Evolutionary conservation across 768 basidiomycete species (phyloP).

Genomic region (Agaricus blazei): DNA sequence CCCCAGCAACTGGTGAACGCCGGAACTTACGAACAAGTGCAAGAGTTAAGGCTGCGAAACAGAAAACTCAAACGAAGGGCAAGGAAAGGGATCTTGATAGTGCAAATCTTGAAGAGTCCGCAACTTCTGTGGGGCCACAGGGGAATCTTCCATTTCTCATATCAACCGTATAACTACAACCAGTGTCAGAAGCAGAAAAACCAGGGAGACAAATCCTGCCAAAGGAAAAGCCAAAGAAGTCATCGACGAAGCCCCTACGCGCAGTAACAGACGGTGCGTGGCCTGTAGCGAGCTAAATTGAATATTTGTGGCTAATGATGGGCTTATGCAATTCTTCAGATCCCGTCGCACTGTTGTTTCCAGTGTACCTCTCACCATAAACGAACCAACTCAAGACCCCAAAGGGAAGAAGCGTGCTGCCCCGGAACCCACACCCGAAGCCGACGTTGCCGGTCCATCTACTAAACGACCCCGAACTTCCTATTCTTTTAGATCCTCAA

Average conservation of each 20-base stretch:
- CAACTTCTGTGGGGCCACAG: slow-evolving; percentile 25
- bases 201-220: slow-evolving; percentile 40
- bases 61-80: slow-evolving; percentile 58
- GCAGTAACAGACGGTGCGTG: slow-evolving; percentile 61
- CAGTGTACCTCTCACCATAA: slow-evolving; percentile 52
- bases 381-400: slow-evolving; percentile 68
- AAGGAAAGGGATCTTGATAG: slow-evolving; percentile 51
- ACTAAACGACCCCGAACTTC: slow-evolving; percentile 61
- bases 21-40: slow-evolving; percentile 69
- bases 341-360: slow-evolving; percentile 48
- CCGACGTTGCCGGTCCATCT: slow-evolving; percentile 46
- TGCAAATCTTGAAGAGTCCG: slow-evolving; percentile 26
- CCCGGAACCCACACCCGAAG: slow-evolving; percentile 68
- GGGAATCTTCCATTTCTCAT: slow-evolving; percentile 31
- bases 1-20: slow-evolving; percentile 33
- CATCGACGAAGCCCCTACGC: slow-evolving; percentile 42
- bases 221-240: slow-evolving; percentile 67
- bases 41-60: slow-evolving; percentile 69
- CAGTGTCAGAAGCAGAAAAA: slow-evolving; percentile 44
- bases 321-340: slow-evolving; percentile 30
- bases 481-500: slow-evolving; percentile 66
- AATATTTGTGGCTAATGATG: slow-evolving; percentile 14
- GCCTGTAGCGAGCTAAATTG: slow-evolving; percentile 22
- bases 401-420: slow-evolving; percentile 94
- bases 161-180: slow-evolving; percentile 37